Base-by-base conservation (phyloP, 1,284 basidiomycete species). In the Tilletia indica region DNA sequence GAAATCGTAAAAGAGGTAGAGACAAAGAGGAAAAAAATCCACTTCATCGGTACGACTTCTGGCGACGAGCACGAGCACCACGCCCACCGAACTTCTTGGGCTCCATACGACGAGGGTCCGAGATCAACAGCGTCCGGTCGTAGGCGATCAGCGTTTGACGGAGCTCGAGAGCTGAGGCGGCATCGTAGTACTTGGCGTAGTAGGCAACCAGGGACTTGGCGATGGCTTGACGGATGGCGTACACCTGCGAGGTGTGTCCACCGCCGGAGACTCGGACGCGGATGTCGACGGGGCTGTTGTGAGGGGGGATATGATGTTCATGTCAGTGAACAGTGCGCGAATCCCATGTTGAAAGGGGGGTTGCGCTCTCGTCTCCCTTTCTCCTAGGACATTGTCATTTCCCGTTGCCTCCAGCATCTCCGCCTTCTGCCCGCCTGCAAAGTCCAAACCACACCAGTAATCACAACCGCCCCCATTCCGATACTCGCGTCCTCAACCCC, bases 171-270 rank as follows among this genome's bases (percentile, higher is more conserved):
- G 97, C 94, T 81, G 93, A 96, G 86, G 91, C 94, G 78, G 97
- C 97, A 85, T 99, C 97, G 86, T 95, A 89, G 89, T 97, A 97
- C 88, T 99, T 99, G 87, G 94, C 92, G 86, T 96, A 96, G 90
- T 85, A 95, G 70, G 96, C 97, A 83, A 99, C 93, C 78, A 99
- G 87, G 74, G 96, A 95, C 89, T 97, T 99, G 82, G 94, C 92
- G 83, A 99, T 97, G 68, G 97, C 97, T 88, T 99, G 97, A 81
- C 97, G 94, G 86, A 99, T 94, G 78, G 97, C 97, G 87, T 99
- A 99, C 78, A 99, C 89, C 87, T 99, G 97, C 75, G 96, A 97
- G 77, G 94, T 95, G 89, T 98, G 96, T 87, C 97, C 97, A 90
- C 97, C 97, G 87, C 97, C 97, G 87, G 95, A 96, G 80, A 97